phyloP scores from a whole-genome alignment of 768 basidiomycete species.

The Hortiboletus campestris region DNA sequence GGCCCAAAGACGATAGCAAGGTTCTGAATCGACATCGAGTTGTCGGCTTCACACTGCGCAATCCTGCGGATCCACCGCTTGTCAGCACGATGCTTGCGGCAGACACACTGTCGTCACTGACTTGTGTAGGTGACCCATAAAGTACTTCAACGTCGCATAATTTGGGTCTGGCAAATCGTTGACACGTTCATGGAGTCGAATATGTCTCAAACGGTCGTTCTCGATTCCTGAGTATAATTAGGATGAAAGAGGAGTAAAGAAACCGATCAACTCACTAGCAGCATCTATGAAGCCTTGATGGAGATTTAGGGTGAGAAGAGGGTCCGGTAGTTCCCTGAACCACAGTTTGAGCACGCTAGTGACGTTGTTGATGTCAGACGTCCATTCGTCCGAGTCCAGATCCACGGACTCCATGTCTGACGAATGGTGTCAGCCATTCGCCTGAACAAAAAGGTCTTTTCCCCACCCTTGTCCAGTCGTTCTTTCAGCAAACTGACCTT shows the following conservation, averaged over 20 bases:
- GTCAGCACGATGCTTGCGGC: conserved; percentile 6
- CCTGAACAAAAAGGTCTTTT: neutral
- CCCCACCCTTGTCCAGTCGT: conserved; percentile 77
- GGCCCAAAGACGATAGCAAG: conserved; percentile 97
- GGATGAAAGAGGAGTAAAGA: neutral
- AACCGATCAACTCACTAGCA: conserved; percentile 62
- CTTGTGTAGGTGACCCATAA: conserved; percentile 93
- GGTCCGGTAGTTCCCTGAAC: conserved; percentile 95
- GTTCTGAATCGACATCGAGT: conserved; percentile 93
- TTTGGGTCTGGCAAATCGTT: conserved; percentile 99
- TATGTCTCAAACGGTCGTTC: conserved; percentile 92
- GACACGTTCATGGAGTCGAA: conserved; percentile 93
- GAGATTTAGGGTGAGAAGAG: conserved; percentile 76
- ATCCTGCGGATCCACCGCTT: conserved; percentile 50
- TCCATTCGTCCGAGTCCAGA: conserved; percentile 86
- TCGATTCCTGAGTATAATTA: conserved; percentile 63
- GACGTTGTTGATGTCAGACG: conserved; percentile 92
- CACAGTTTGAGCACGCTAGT: conserved; percentile 94
- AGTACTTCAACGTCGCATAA: conserved; percentile 94
- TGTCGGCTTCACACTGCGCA: conserved; percentile 67
- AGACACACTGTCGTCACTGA: conserved; percentile 34
- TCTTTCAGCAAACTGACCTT: conserved; percentile 82
- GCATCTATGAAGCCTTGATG: conserved; percentile 96
- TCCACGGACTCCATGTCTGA: conserved; percentile 85
- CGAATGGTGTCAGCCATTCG: conserved; percentile 20